phyloP scores from a whole-genome alignment of 108 stramenopile genomes.

The Schizochytrium sp. region DNA sequence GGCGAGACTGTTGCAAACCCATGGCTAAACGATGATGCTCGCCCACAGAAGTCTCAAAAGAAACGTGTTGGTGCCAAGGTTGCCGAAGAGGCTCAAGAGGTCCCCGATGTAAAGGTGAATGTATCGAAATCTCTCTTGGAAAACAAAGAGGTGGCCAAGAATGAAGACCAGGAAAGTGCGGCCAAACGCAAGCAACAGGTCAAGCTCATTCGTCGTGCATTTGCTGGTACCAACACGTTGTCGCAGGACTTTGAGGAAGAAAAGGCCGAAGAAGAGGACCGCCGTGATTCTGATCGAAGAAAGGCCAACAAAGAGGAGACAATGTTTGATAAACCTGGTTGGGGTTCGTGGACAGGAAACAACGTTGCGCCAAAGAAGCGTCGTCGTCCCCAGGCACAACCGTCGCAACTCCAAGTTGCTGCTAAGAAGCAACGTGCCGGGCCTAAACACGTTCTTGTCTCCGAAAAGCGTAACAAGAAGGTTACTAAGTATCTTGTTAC shows the following conservation, averaged over 20 bases:
- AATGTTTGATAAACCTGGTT: constrained; percentile 76
- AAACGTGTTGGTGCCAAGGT: not conserved
- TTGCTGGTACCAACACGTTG: constrained; percentile 86
- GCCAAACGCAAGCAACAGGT: constrained; percentile 77
- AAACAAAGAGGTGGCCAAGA: not conserved
- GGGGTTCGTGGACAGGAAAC: constrained; percentile 91
- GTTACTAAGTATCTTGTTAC: constrained; percentile 85
- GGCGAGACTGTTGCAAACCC: not conserved
- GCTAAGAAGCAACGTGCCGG: constrained; percentile 80
- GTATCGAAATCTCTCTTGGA: not conserved
- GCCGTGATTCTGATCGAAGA: constrained; percentile 65
- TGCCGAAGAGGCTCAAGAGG: not conserved
- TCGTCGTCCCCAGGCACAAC: not conserved
- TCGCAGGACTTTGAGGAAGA: constrained; percentile 89
- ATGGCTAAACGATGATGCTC: not conserved
- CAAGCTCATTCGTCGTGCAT: constrained; percentile 89
- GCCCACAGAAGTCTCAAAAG: not conserved
- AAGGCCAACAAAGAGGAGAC: constrained; percentile 74
- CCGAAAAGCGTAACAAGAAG: constrained; percentile 90
- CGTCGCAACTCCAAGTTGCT: not conserved
- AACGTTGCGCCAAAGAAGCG: constrained; percentile 80
- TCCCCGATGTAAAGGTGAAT: constrained; percentile 30
- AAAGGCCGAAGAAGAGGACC: constrained; percentile 87
- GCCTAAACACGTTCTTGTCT: constrained; percentile 88
- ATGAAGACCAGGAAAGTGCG: not conserved